Evolutionary conservation across 2,329 filamentous ascomycete genomes (phyloP).

Genomic region (Capronia americana): DNA sequence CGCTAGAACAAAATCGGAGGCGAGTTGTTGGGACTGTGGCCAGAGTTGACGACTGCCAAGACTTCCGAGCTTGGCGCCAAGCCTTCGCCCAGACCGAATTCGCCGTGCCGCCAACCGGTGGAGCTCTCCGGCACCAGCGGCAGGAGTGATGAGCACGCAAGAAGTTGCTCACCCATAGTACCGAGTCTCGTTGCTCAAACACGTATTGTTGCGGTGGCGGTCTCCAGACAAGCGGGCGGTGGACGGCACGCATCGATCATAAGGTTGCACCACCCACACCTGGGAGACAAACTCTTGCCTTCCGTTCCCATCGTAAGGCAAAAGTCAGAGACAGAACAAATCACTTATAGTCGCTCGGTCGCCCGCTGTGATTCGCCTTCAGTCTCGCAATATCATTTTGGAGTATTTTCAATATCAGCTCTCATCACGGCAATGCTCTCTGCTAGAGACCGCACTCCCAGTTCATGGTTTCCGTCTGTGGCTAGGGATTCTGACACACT

Average conservation of each 20-base stretch:
- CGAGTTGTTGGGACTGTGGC: not conserved
- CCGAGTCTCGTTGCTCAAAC: not conserved
- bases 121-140: not conserved
- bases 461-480: not conserved
- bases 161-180: not conserved
- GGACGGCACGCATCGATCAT: not conserved
- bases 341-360: not conserved
- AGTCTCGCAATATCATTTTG: not conserved
- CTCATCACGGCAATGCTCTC: slow-evolving; percentile 15
- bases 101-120: not conserved
- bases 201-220: not conserved
- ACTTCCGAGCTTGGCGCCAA: slow-evolving; percentile 7
- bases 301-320: not conserved
- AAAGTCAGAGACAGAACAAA: not conserved
- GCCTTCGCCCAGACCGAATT: not conserved
- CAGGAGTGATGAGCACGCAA: not conserved
- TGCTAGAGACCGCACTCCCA: slow-evolving; percentile 18
- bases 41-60: slow-evolving; percentile 12
- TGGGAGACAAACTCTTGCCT: not conserved
- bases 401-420: slow-evolving; percentile 16
- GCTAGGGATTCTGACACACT: slow-evolving; percentile 3
- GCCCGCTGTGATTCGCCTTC: not conserved
- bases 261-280: too few relatives aligned
- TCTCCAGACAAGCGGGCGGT: not conserved
- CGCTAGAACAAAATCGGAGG: not conserved